Conservation (phyloP, 805 yeast species). For the Saccharomycopsis capsularis region DNA sequence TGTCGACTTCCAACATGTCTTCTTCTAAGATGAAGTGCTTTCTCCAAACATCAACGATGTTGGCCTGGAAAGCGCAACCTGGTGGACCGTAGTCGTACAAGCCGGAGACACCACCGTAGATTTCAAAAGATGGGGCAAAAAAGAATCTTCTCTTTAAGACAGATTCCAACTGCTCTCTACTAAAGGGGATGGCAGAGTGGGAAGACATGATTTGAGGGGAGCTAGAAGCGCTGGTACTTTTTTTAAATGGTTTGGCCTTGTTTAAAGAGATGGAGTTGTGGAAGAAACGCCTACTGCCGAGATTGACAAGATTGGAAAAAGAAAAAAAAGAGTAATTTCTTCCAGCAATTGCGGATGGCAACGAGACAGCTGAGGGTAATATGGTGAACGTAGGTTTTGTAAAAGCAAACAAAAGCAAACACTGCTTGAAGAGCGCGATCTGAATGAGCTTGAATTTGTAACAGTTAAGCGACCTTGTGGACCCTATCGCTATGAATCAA, state of each 20-base stretch:
- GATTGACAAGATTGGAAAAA: too few species aligned
- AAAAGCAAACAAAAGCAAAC: too few species aligned
- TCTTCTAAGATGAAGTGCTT: constrained; percentile 96
- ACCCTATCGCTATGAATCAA: too few species aligned
- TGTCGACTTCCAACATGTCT: constrained; percentile 98
- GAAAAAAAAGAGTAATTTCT: too few species aligned
- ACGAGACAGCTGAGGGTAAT: too few species aligned
- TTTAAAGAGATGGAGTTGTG: background rate
- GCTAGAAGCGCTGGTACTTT: background rate
- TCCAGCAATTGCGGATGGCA: too few species aligned
- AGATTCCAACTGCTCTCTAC: constrained; percentile 84
- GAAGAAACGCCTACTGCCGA: background rate
- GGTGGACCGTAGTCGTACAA: constrained; percentile 99
- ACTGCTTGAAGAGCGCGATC: too few species aligned
- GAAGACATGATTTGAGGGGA: constrained; percentile 14
- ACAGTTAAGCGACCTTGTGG: too few species aligned
- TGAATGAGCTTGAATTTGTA: too few species aligned
- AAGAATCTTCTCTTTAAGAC: constrained; percentile 93
- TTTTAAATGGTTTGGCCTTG: background rate
- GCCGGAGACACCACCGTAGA: constrained; percentile 98
- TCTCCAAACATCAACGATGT: constrained; percentile 92
- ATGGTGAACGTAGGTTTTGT: too few species aligned
- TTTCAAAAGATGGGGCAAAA: constrained; percentile 95
- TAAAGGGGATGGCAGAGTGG: constrained; percentile 34
- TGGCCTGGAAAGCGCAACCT: constrained; percentile 97